Conservation (phyloP, 352 stramenopile species). For the Phytophthora pluvialis region DNA sequence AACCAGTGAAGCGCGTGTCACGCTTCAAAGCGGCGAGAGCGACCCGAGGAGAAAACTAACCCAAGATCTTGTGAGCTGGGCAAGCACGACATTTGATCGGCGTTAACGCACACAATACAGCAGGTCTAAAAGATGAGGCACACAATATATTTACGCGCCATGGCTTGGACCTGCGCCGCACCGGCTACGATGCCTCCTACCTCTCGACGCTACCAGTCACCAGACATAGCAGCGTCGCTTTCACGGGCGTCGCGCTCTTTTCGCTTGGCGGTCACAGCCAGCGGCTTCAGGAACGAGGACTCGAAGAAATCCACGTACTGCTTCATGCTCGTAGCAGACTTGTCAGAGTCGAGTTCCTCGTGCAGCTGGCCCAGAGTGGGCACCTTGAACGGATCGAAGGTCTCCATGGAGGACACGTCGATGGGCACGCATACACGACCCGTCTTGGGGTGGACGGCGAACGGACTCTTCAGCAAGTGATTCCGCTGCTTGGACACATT, state of each 20-base stretch:
- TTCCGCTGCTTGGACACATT: constrained; percentile 99
- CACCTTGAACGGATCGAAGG: constrained; percentile 89
- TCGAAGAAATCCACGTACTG: constrained; percentile 81
- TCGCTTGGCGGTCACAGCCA: constrained; percentile 63
- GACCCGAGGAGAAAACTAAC: constrained; percentile 29
- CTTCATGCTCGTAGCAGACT: constrained; percentile 66
- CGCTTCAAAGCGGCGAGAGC: constrained; percentile 77
- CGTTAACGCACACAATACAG: constrained; percentile 12
- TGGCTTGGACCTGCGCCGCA: constrained; percentile 23
- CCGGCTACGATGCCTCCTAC: constrained; percentile 6
- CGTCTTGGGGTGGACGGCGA: constrained; percentile 98
- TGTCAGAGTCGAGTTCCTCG: constrained; percentile 81
- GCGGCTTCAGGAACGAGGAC: constrained; percentile 70
- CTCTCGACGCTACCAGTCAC: constrained; percentile 71
- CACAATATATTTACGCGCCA: constrained; percentile 45
- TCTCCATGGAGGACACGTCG: constrained; percentile 76
- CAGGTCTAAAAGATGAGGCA: constrained; percentile 30
- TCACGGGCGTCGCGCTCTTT: constrained; percentile 78
- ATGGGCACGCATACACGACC: constrained; percentile 98
- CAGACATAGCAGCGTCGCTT: constrained; percentile 73
- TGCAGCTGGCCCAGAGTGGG: constrained; percentile 84
- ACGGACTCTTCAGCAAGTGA: constrained; percentile 99
- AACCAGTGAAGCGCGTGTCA: constrained; percentile 87
- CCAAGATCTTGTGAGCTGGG: background rate
- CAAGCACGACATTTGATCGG: background rate